Conservation (phyloP, 805 yeast genomes). For the Crinitomyces ghanaensis region DNA sequence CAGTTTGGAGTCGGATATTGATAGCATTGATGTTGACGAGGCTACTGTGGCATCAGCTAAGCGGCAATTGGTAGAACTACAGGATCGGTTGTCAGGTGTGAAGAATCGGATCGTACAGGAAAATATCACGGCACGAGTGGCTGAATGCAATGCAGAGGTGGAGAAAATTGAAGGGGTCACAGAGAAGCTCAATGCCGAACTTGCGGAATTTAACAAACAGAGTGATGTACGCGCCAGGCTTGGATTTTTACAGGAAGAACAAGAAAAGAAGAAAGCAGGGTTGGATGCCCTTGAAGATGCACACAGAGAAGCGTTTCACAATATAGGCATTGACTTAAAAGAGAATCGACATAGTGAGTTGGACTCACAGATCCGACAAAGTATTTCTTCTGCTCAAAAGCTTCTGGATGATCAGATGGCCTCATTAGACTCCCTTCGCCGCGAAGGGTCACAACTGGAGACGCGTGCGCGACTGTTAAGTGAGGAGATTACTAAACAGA, state of each 20-base stretch:
- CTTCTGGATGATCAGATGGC: too few relatives aligned
- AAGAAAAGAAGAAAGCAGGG: conserved; percentile 23
- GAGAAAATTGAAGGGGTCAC: conserved; percentile 21
- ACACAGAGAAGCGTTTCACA: conserved; percentile 19
- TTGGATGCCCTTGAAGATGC: conserved; percentile 22
- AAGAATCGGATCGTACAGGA: conserved; percentile 9
- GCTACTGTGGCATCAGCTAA: conserved; percentile 38
- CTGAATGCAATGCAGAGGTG: conserved; percentile 5
- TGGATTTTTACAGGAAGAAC: conserved; percentile 34
- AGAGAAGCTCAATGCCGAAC: conserved; percentile 42
- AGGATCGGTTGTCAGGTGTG: conserved; percentile 23
- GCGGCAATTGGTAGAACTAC: conserved; percentile 31
- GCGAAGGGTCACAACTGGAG: too few relatives aligned
- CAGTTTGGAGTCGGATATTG: conserved; percentile 30
- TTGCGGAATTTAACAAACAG: conserved; percentile 43
- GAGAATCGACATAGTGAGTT: too few relatives aligned
- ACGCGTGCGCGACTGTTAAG: too few relatives aligned
- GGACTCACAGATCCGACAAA: too few relatives aligned
- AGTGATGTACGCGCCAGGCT: conserved; percentile 48
- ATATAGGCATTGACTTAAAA: too few relatives aligned
- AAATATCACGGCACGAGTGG: conserved; percentile 5
- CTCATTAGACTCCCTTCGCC: too few relatives aligned
- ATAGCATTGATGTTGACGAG: conserved; percentile 32
- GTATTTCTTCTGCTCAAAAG: too few relatives aligned
- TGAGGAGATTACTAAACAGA: too few relatives aligned